Evolutionary conservation across 805 yeast genomes (phyloP), one percentile per base, ranked within the genome.

Genomic region (Starmera quercuum): DNA sequence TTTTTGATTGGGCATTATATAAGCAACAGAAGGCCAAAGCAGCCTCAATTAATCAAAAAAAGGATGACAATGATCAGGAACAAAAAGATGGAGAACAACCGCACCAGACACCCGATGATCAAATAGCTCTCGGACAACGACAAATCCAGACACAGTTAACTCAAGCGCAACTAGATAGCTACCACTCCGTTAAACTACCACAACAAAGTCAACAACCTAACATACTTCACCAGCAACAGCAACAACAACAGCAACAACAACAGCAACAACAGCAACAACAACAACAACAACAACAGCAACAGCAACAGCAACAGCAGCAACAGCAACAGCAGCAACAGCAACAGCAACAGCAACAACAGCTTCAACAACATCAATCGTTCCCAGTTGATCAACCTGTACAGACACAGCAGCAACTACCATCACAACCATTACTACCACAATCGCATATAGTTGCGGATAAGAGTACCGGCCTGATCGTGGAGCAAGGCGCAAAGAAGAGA

Each of bases 1-100:
- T 92, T 16, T 90, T 87, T 61, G 98, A 90, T 62, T 90, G 98
- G 98, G 90, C 96, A 20, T 75, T 87, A 41, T 83, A 79, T 64
- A 83, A 83, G 56, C 80, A 74, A 56, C 82, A 72, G 45, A 65
- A 72, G 49, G 73, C 74, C 44, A 73, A 73, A 16, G 47, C 42
- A 53, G 26, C 52, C 53, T 31, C 60, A 53, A 34, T 43, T 45
- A 26, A 37, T 42, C 31, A 29, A 38, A 34, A 37, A 42, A 34
- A 35, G 38, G 37, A 11, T 33, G 40, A 15, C 43, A 45, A 24
- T 48, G 44, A 33, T 47, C 49, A 54, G 26, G 43, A 42, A 26
- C 48, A 38, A 20, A 38, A 33, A 24, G 52, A 40, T 38, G 26
- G 35, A 26, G 21, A 32, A 29, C 32, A 25, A 13, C 26, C 28